Conservation (phyloP, 306 rosid genomes). For the Sicyos edulis region DNA sequence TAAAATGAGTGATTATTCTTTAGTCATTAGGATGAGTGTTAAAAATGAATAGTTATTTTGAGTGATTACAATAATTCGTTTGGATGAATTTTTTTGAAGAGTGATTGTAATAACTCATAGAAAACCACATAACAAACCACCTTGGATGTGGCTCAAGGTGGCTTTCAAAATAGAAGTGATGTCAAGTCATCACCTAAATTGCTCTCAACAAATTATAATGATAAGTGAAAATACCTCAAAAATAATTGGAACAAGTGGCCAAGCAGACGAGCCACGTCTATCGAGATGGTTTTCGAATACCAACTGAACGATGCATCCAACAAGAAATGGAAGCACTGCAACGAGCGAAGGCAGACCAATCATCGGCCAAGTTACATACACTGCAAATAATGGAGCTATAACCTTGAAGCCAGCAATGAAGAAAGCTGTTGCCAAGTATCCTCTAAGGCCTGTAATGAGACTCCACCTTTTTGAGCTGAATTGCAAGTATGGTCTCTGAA, state of each 20-base stretch:
- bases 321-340: slow-evolving; percentile 55
- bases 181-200: too few species aligned
- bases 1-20: too few species aligned
- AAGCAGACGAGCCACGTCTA: slow-evolving; percentile 53
- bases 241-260: slow-evolving; percentile 78
- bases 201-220: not conserved
- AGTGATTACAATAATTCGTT: too few species aligned
- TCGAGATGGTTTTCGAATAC: slow-evolving; percentile 50
- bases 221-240: slow-evolving; percentile 48
- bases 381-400: slow-evolving; percentile 47
- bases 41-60: too few species aligned
- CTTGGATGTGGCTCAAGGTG: too few species aligned
- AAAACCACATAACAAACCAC: too few species aligned
- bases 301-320: slow-evolving; percentile 54
- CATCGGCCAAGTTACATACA: slow-evolving; percentile 51
- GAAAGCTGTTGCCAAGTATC: slow-evolving; percentile 60
- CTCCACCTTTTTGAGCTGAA: slow-evolving; percentile 93
- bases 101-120: too few species aligned
- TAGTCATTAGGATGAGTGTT: too few species aligned
- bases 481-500: slow-evolving; percentile 79
- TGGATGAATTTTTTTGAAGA: too few species aligned
- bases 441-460: slow-evolving; percentile 86
- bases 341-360: slow-evolving; percentile 51
- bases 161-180: too few species aligned
- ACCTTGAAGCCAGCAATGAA: slow-evolving; percentile 63